phyloP scores from a whole-genome alignment of 2,329 filamentous ascomycete species.

The Arachnopeziza araneosa region DNA sequence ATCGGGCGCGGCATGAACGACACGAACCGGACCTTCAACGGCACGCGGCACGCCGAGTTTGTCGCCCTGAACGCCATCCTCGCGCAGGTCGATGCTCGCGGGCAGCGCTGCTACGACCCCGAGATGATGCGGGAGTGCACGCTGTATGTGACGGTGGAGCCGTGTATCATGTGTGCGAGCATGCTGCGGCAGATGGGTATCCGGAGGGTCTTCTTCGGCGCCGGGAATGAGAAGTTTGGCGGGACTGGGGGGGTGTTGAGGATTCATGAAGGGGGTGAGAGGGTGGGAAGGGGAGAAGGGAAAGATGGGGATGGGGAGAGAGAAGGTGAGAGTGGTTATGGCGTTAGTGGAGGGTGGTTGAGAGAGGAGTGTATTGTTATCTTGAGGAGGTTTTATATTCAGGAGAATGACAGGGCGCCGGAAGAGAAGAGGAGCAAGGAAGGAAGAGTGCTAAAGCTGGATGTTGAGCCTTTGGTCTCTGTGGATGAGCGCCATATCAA shows the following conservation, averaged over 20 bases:
- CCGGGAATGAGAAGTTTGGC: conserved; percentile 93
- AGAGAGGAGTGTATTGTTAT: conserved; percentile 90
- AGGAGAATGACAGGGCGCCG: conserved; percentile 78
- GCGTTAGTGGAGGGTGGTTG: conserved; percentile 81
- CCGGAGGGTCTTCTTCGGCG: conserved; percentile 88
- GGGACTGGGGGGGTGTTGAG: conserved; percentile 91
- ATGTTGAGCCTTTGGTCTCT: conserved; percentile 25
- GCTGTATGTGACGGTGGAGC: conserved; percentile 96
- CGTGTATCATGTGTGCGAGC: conserved; percentile 98
- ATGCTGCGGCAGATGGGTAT: conserved; percentile 84
- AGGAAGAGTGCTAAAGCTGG: conserved; percentile 29
- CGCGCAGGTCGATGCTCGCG: conserved; percentile 11
- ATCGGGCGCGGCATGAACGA: conserved; percentile 95
- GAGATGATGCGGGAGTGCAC: conserved; percentile 65
- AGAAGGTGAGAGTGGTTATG: conserved; percentile 64
- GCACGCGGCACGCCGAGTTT: conserved; percentile 93
- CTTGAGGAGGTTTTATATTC: conserved; percentile 90
- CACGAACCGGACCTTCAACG: conserved; percentile 85
- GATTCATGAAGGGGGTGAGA: conserved; percentile 50
- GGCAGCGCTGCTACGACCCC: conserved; percentile 30
- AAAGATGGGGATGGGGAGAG: not conserved
- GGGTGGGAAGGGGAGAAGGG: conserved; percentile 47
- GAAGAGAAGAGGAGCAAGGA: conserved; percentile 30
- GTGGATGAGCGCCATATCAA: not conserved
- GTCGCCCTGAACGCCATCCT: conserved; percentile 71